These are phyloP conservation scores for Lunasporangiospora selenospora DNA, from an alignment of 192 early-diverging fungal genomes.

Conservation along the genomic window DNA sequence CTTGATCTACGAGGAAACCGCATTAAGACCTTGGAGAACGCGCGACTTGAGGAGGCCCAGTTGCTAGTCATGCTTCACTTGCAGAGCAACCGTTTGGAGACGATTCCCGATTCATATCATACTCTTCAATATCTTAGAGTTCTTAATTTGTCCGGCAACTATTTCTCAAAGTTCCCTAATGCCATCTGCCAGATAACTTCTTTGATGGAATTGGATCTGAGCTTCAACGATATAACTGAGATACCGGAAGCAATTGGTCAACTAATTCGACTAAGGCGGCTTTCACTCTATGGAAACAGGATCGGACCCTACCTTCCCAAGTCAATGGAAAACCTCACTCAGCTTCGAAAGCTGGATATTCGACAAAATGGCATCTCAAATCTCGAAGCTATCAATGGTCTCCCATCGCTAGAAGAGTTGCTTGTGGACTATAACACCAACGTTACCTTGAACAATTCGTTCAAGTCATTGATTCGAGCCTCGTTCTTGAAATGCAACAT, in stretches of 20 bases:
- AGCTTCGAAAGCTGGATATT: conserved; percentile 78
- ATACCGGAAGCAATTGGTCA: conserved; percentile 78
- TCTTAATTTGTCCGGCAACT: conserved; percentile 85
- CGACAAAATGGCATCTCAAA: conserved; percentile 83
- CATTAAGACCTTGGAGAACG: conserved; percentile 67
- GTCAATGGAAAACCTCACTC: conserved; percentile 59
- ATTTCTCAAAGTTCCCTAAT: conserved; percentile 69
- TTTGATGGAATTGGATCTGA: conserved; percentile 77
- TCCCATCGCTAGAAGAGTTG: conserved; percentile 66
- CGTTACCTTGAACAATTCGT: conserved; percentile 64
- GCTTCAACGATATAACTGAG: conserved; percentile 80
- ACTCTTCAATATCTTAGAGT: conserved; percentile 63
- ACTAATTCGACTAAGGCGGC: conserved; percentile 59
- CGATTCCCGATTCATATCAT: conserved; percentile 70
- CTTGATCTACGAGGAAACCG: conserved; percentile 84
- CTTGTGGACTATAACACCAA: conserved; percentile 79
- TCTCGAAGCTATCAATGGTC: conserved; percentile 59
- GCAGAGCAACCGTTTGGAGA: conserved; percentile 76
- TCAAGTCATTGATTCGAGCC: conserved; percentile 60
- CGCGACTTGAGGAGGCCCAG: conserved; percentile 66
- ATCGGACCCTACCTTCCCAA: conserved; percentile 74
- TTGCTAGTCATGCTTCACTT: conserved; percentile 68
- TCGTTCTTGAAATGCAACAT: conserved; percentile 74
- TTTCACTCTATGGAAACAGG: conserved; percentile 80
- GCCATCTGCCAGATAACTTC: conserved; percentile 66